phyloP scores from a whole-genome alignment of 2,329 filamentous ascomycete genomes.

The Chlorencoelia australis region DNA sequence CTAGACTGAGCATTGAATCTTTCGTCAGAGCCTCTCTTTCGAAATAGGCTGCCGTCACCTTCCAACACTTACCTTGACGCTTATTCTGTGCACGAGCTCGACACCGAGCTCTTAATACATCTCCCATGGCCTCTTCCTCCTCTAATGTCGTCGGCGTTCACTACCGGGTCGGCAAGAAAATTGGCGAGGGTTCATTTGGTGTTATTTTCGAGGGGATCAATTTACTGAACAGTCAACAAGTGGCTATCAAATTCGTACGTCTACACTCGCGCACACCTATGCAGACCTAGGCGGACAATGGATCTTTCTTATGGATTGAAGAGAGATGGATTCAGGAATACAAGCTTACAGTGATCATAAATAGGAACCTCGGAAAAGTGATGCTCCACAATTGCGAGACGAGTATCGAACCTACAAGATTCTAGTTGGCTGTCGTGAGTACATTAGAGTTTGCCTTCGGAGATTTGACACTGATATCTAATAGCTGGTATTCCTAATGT shows the following conservation, averaged over 20 bases:
- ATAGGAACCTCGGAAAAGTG: conserved; percentile 95
- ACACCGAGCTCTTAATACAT: conserved; percentile 13
- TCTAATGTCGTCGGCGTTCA: conserved; percentile 98
- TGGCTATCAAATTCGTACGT: conserved; percentile 98
- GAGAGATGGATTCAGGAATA: not conserved
- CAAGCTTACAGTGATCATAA: conserved; percentile 1
- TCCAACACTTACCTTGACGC: conserved; percentile 14
- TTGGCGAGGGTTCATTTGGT: conserved; percentile 96
- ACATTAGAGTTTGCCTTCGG: conserved; percentile 10
- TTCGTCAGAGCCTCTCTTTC: too few relatives aligned
- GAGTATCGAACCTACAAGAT: conserved; percentile 99
- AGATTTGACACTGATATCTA: conserved; percentile 26
- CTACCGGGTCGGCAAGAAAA: conserved; percentile 98
- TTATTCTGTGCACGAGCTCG: conserved; percentile 16
- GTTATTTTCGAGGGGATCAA: conserved; percentile 99
- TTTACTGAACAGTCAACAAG: conserved; percentile 96
- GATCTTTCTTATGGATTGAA: too few relatives aligned
- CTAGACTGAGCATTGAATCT: too few relatives aligned
- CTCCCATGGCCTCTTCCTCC: conserved; percentile 27
- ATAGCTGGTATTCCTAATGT: conserved; percentile 97
- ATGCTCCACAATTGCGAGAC: conserved; percentile 93
- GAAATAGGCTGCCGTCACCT: too few relatives aligned
- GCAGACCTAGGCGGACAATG: too few relatives aligned
- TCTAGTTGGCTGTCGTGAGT: conserved; percentile 95
- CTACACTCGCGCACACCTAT: too few relatives aligned